Evolutionary conservation across 179 eudicot species (phyloP).

Genomic region (Beta lomatogona): DNA sequence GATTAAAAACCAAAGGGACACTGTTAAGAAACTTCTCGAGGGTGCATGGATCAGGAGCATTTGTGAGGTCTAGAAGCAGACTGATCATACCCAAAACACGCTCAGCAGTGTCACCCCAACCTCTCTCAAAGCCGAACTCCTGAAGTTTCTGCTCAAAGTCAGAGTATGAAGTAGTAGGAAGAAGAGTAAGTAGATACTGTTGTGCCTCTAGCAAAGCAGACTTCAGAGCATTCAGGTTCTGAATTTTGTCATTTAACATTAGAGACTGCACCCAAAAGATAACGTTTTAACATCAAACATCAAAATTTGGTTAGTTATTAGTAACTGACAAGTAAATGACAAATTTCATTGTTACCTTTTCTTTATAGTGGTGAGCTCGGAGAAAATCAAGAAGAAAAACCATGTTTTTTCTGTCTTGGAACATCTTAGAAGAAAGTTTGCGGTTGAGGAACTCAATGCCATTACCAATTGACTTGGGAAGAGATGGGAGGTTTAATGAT

Average conservation of each 20-base stretch:
- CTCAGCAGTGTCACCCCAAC: conserved; percentile 81
- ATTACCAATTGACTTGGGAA: conserved; percentile 78
- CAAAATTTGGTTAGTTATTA: neutral
- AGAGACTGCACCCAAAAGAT: conserved; percentile 50
- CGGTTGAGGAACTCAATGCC: conserved; percentile 86
- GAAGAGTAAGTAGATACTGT: conserved; percentile 53
- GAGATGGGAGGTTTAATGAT: conserved; percentile 64
- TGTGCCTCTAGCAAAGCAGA: conserved; percentile 62
- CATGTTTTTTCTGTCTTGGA: conserved; percentile 71
- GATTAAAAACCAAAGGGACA: conserved; percentile 83
- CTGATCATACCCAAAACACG: conserved; percentile 61
- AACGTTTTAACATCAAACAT: neutral
- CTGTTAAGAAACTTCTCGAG: conserved; percentile 72
- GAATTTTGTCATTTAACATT: conserved; percentile 74
- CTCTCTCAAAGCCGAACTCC: conserved; percentile 81
- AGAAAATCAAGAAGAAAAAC: conserved; percentile 72
- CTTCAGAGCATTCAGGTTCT: conserved; percentile 57
- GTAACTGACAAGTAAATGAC: neutral
- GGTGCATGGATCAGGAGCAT: conserved; percentile 75
- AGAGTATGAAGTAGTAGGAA: conserved; percentile 55
- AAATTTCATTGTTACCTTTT: conserved; percentile 37
- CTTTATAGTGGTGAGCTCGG: conserved; percentile 59
- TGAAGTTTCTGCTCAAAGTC: conserved; percentile 68
- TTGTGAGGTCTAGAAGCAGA: conserved; percentile 67
- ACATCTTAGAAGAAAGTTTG: conserved; percentile 80